Conservation (phyloP, 202 grass and related monocot species). For the Cymbopogon flexuosus region DNA sequence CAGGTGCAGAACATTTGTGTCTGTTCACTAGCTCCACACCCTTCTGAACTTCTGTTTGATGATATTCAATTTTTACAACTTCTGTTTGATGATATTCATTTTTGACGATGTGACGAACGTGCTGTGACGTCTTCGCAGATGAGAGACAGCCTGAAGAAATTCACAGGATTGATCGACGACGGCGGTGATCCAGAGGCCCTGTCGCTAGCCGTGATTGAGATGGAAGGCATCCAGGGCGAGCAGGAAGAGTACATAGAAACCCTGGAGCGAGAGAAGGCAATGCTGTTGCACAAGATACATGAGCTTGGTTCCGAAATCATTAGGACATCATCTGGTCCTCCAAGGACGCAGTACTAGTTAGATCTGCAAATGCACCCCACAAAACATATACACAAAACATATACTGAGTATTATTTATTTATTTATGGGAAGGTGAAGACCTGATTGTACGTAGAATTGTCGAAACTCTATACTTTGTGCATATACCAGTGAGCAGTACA, state of each 20-base stretch:
- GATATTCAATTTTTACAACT: neutral
- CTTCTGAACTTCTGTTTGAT: neutral
- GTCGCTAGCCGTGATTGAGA: constrained; percentile 54
- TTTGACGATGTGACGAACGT: neutral
- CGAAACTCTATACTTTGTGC: neutral
- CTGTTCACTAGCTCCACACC: neutral
- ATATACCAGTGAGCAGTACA: neutral
- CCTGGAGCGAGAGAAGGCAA: constrained; percentile 71
- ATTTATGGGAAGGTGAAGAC: neutral
- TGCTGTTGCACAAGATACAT: constrained; percentile 45
- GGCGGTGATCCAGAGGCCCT: constrained; percentile 62
- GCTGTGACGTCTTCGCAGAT: constrained; percentile 39
- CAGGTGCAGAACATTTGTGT: constrained; percentile 32
- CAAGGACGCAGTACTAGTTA: constrained; percentile 43
- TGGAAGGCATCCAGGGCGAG: constrained; percentile 56
- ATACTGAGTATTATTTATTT: neutral
- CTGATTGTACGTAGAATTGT: neutral
- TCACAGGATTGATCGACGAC: constrained; percentile 51
- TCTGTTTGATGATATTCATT: neutral
- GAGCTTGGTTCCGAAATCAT: constrained; percentile 68
- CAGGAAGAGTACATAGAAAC: constrained; percentile 63
- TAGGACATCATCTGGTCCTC: constrained; percentile 57
- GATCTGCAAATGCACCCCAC: neutral
- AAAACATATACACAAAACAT: too few relatives aligned
- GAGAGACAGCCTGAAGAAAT: constrained; percentile 59